Evolutionary conservation across 345 rosid species (phyloP).

Genomic region (Salix arbutifolia): DNA sequence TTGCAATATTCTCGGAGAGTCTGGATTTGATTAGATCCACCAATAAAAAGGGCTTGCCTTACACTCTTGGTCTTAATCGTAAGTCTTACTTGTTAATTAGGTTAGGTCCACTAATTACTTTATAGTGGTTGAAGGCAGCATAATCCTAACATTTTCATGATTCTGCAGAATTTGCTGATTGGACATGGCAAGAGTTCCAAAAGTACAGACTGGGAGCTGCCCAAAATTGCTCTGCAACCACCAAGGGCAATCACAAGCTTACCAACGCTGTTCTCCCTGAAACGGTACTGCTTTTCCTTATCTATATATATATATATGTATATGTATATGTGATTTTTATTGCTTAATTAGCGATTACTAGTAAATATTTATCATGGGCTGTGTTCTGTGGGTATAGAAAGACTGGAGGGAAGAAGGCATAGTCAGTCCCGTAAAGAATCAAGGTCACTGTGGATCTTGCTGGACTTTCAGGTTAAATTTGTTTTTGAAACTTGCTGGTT

Average conservation of each 20-base stretch:
- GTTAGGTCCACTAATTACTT: not conserved
- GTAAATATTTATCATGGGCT: too few species aligned
- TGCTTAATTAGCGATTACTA: not conserved
- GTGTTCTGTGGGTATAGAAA: constrained; percentile 41
- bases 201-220: constrained; percentile 84
- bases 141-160: not conserved
- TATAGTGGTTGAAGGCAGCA: too few species aligned
- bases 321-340: not conserved
- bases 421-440: constrained; percentile 85
- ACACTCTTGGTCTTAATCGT: constrained; percentile 73
- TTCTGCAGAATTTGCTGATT: constrained; percentile 75
- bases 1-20: constrained; percentile 64
- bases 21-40: constrained; percentile 76
- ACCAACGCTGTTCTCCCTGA: constrained; percentile 55
- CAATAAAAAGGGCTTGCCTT: constrained; percentile 55
- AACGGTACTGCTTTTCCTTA: constrained; percentile 27
- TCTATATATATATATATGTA: not conserved
- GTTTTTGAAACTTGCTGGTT: too few species aligned
- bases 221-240: constrained; percentile 94
- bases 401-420: constrained; percentile 91
- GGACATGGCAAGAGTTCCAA: constrained; percentile 90
- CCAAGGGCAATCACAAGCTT: constrained; percentile 72
- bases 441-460: constrained; percentile 96
- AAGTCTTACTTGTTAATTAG: constrained; percentile 12
- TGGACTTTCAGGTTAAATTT: constrained; percentile 89